Percentiles rank a stretch among this genome's conserved stretches.
These are phyloP conservation scores for Penicillium malachiteum DNA, from an alignment of 495 filamentous ascomycete species.

Conservation along the genomic window DNA sequence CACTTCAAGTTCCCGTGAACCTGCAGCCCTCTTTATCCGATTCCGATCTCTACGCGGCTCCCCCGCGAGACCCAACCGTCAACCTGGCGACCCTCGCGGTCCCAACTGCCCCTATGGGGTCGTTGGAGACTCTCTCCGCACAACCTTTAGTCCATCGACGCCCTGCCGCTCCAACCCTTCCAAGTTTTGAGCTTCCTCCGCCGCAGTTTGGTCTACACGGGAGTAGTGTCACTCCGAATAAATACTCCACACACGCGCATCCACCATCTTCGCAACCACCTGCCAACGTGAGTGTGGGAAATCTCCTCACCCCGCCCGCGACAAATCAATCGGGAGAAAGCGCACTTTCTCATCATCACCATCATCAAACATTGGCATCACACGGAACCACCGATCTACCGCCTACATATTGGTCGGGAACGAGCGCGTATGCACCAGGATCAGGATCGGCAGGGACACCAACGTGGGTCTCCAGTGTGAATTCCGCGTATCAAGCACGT, in stretches of 20 bases:
- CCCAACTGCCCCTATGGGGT: conserved; percentile 44
- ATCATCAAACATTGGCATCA: conserved; percentile 27
- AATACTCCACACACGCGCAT: conserved; percentile 42
- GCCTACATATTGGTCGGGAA: conserved; percentile 47
- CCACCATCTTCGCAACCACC: conserved; percentile 34
- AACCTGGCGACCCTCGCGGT: conserved; percentile 48
- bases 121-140: conserved; percentile 41
- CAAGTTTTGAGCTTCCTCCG: conserved; percentile 62
- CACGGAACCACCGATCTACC: conserved; percentile 47
- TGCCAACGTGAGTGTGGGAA: conserved; percentile 57
- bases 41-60: conserved; percentile 35
- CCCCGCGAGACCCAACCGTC: conserved; percentile 28
- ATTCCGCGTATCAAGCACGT: conserved; percentile 39
- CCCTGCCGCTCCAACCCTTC: conserved; percentile 59
- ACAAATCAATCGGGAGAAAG: conserved; percentile 60
- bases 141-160: conserved; percentile 58
- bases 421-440: conserved; percentile 44
- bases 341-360: conserved; percentile 51
- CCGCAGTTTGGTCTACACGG: conserved; percentile 38
- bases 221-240: conserved; percentile 25
- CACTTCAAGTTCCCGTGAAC: conserved; percentile 11
- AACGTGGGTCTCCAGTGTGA: conserved; percentile 42
- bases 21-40: conserved; percentile 31
- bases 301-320: conserved; percentile 61
- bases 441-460: conserved; percentile 36